These are phyloP conservation scores for Cercospora sp. DNA, from an alignment of 2,329 filamentous ascomycete genomes.

Conservation along the genomic window DNA sequence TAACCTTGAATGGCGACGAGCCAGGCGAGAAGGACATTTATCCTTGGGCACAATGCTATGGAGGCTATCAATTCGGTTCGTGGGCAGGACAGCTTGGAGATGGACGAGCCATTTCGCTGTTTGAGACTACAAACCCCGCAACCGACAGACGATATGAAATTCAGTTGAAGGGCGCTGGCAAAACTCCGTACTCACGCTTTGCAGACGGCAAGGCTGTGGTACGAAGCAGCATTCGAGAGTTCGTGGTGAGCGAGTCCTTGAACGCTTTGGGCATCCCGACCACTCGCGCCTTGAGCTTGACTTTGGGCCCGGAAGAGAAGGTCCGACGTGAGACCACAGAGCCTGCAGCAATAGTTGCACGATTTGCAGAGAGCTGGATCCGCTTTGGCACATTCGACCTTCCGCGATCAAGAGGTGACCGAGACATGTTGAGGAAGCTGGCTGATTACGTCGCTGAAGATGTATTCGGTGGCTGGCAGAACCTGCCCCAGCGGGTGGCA, in stretches of 20 bases:
- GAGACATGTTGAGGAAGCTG: slow-evolving; percentile 69
- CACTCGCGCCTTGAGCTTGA: slow-evolving; percentile 82
- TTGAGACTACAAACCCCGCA: slow-evolving; percentile 76
- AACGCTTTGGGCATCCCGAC: slow-evolving; percentile 82
- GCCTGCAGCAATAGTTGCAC: slow-evolving; percentile 86
- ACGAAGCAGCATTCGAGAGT: slow-evolving; percentile 89
- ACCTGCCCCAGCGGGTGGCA: slow-evolving; percentile 63
- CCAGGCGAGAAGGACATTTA: slow-evolving; percentile 72
- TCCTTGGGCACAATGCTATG: slow-evolving; percentile 98
- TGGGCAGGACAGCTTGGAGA: slow-evolving; percentile 97
- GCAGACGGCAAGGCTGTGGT: slow-evolving; percentile 94
- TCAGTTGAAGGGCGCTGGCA: slow-evolving; percentile 89
- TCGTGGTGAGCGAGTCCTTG: slow-evolving; percentile 85
- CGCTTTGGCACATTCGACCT: slow-evolving; percentile 95
- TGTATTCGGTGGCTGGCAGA: slow-evolving; percentile 84
- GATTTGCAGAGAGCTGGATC: slow-evolving; percentile 90
- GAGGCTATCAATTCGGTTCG: slow-evolving; percentile 69
- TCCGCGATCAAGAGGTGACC: slow-evolving; percentile 77
- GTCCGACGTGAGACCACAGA: slow-evolving; percentile 80
- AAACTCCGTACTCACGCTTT: slow-evolving; percentile 93
- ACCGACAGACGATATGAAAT: slow-evolving; percentile 79
- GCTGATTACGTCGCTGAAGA: slow-evolving; percentile 84
- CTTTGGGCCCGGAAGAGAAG: slow-evolving; percentile 68
- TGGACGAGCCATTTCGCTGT: slow-evolving; percentile 89
- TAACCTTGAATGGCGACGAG: slow-evolving; percentile 66